These are phyloP conservation scores for Apophysomyces elegans DNA, from an alignment of 371 early-diverging fungal genomes.

Conservation along the genomic window DNA sequence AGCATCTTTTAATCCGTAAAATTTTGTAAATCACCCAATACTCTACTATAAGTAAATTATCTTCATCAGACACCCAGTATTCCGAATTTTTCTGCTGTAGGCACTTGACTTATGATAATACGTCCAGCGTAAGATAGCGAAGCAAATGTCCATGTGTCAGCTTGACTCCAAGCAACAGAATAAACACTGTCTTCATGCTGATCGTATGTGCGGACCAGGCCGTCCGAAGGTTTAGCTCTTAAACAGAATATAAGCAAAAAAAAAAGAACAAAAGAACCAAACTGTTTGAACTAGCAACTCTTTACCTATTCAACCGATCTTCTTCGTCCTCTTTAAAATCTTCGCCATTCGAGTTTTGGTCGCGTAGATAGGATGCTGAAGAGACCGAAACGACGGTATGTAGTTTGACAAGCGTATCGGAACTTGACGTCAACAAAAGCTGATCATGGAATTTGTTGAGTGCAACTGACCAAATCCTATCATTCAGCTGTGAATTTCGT, in stretches of 20 bases:
- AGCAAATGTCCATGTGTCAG: constrained; percentile 95
- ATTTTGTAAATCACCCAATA: neutral
- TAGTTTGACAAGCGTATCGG: constrained; percentile 86
- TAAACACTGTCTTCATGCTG: constrained; percentile 95
- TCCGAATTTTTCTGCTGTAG: constrained; percentile 86
- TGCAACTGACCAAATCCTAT: constrained; percentile 81
- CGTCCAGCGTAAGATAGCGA: constrained; percentile 93
- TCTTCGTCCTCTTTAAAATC: constrained; percentile 28
- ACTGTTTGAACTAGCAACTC: neutral
- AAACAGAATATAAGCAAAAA: neutral
- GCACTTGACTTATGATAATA: constrained; percentile 87
- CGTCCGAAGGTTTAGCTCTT: constrained; percentile 71
- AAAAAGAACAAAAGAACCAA: neutral
- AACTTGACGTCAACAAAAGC: constrained; percentile 80
- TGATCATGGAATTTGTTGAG: constrained; percentile 92
- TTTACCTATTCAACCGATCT: constrained; percentile 25
- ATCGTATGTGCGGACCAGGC: constrained; percentile 80
- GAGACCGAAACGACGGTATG: constrained; percentile 84
- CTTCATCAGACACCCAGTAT: constrained; percentile 63
- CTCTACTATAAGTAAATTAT: neutral
- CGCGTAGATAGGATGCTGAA: constrained; percentile 64
- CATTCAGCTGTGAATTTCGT: neutral
- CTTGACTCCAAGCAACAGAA: constrained; percentile 84
- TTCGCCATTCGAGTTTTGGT: constrained; percentile 39
- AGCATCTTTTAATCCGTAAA: neutral